Evolutionary conservation across 83 land plant species (phyloP).

Genomic region (Diphasiastrum complanatum): DNA sequence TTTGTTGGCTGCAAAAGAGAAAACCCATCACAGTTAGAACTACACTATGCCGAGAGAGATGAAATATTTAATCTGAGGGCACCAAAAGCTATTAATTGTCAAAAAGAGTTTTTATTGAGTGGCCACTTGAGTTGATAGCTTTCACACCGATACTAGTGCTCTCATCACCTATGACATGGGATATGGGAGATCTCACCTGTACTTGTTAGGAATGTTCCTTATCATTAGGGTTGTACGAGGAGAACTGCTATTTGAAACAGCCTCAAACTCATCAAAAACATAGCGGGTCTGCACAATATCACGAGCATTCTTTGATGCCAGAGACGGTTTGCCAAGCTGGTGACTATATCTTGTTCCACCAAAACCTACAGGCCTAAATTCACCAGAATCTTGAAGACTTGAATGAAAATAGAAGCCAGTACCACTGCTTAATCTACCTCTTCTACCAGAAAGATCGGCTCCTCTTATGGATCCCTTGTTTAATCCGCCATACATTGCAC

Average conservation of each 20-base stretch:
- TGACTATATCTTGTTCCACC: slow-evolving; percentile 10
- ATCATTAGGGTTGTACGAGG: slow-evolving; percentile 93
- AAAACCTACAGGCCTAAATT: background rate
- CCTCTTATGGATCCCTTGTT: too few relatives aligned
- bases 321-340: slow-evolving; percentile 1
- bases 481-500: too few relatives aligned
- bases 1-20: slow-evolving; percentile 62
- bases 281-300: slow-evolving; percentile 36
- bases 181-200: slow-evolving; percentile 46
- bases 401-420: too few relatives aligned
- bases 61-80: background rate
- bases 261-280: slow-evolving; percentile 42
- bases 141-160: background rate
- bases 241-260: slow-evolving; percentile 19
- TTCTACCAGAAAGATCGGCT: too few relatives aligned
- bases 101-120: too few relatives aligned
- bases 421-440: too few relatives aligned
- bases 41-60: background rate
- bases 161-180: background rate
- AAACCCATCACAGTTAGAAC: background rate
- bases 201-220: slow-evolving; percentile 94
- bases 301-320: slow-evolving; percentile 9
- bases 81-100: too few relatives aligned
- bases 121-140: background rate
- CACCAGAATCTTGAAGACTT: too few relatives aligned